Evolutionary conservation across 768 basidiomycete species (phyloP).

Genomic region (Xanthoconium purpureum): DNA sequence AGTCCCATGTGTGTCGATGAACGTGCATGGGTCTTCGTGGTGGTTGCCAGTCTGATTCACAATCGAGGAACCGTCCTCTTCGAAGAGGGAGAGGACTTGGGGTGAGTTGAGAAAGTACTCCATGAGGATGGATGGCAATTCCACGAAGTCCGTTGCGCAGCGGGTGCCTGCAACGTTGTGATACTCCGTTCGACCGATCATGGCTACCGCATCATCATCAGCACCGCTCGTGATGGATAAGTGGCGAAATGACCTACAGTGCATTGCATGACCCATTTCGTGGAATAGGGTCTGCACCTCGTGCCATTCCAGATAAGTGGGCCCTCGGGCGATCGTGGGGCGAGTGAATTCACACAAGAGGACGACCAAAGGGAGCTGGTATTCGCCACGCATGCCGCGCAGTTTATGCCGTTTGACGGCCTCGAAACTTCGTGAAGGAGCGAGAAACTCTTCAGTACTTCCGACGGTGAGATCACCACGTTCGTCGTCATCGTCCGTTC

Average conservation of each 20-base stretch:
- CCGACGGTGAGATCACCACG: slow-evolving; percentile 50
- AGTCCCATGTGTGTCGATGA: slow-evolving; percentile 88
- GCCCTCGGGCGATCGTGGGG: slow-evolving; percentile 56
- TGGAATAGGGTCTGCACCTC: slow-evolving; percentile 95
- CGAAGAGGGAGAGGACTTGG: slow-evolving; percentile 76
- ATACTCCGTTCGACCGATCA: slow-evolving; percentile 96
- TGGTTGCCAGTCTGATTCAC: slow-evolving; percentile 55
- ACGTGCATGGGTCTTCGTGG: slow-evolving; percentile 71
- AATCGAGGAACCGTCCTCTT: slow-evolving; percentile 45
- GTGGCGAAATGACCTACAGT: slow-evolving; percentile 65
- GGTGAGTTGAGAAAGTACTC: slow-evolving; percentile 93
- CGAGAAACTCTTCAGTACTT: slow-evolving; percentile 41
- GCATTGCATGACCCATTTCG: slow-evolving; percentile 99
- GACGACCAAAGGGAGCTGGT: slow-evolving; percentile 90
- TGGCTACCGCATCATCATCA: slow-evolving; percentile 53
- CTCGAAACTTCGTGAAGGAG: slow-evolving; percentile 61
- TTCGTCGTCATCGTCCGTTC: slow-evolving; percentile 89
- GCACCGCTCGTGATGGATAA: background rate
- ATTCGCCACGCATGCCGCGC: slow-evolving; percentile 63
- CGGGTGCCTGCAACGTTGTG: slow-evolving; percentile 98
- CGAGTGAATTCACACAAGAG: slow-evolving; percentile 82
- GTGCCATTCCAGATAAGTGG: slow-evolving; percentile 83
- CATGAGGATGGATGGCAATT: slow-evolving; percentile 97
- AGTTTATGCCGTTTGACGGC: slow-evolving; percentile 58
- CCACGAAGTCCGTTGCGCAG: slow-evolving; percentile 97